phyloP scores from a whole-genome alignment of 2,329 filamentous ascomycete genomes.

The Orbilia brochopaga region DNA sequence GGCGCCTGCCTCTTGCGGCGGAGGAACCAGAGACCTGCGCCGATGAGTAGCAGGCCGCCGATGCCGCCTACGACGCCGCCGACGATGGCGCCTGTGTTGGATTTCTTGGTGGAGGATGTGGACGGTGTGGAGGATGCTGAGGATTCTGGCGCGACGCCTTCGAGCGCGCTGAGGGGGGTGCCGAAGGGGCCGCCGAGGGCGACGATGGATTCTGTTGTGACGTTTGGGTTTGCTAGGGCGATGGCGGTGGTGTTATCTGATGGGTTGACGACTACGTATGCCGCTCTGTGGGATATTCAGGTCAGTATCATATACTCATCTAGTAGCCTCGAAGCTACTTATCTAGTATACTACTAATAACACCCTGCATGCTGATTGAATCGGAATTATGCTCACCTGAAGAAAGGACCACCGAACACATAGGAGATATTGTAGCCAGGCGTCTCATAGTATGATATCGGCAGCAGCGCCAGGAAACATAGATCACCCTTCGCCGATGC shows the following conservation, averaged over 20 bases:
- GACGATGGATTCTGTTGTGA: slow-evolving; percentile 14
- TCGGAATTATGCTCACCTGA: slow-evolving; percentile 4
- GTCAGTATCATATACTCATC: background rate
- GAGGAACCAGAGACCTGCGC: slow-evolving; percentile 58
- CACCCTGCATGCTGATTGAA: background rate
- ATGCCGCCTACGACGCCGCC: slow-evolving; percentile 63
- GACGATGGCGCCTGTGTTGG: slow-evolving; percentile 60
- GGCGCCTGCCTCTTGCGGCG: background rate
- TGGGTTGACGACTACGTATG: slow-evolving; percentile 23
- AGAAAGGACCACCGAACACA: slow-evolving; percentile 20
- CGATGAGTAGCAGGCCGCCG: slow-evolving; percentile 59
- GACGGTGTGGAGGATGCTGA: background rate
- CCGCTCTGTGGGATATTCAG: background rate
- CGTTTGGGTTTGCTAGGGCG: slow-evolving; percentile 9
- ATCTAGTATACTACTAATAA: background rate
- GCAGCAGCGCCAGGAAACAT: slow-evolving; percentile 8
- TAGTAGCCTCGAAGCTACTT: background rate
- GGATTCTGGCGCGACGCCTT: slow-evolving; percentile 4
- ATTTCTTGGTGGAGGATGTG: slow-evolving; percentile 7
- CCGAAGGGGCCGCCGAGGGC: slow-evolving; percentile 16
- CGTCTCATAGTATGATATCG: background rate
- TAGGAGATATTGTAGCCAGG: slow-evolving; percentile 17
- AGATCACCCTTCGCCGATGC: background rate
- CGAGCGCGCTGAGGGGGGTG: background rate
- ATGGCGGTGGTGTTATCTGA: slow-evolving; percentile 18